These are phyloP conservation scores for Septoria petroselini DNA, from an alignment of 2,329 filamentous ascomycete species.

Conservation along the genomic window DNA sequence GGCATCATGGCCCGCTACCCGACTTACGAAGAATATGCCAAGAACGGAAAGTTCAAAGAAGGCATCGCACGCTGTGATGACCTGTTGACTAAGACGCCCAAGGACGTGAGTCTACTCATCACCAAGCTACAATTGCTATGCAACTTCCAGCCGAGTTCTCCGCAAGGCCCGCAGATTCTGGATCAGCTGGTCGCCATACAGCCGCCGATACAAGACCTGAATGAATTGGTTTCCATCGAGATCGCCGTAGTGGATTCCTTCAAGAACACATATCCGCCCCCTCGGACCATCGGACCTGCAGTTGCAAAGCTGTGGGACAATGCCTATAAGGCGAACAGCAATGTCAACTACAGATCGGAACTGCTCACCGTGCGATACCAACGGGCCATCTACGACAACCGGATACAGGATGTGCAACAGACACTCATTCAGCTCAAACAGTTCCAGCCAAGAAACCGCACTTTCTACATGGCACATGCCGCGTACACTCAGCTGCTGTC, in stretches of 20 bases:
- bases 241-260: slow-evolving; percentile 31
- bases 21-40: slow-evolving; percentile 36
- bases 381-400: slow-evolving; percentile 33
- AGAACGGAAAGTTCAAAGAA: slow-evolving; percentile 31
- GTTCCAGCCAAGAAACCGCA: slow-evolving; percentile 32
- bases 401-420: slow-evolving; percentile 36
- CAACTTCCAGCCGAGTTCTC: slow-evolving; percentile 17
- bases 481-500: slow-evolving; percentile 37
- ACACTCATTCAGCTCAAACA: slow-evolving; percentile 37
- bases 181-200: slow-evolving; percentile 28
- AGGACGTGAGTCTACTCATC: slow-evolving; percentile 32
- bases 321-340: slow-evolving; percentile 29
- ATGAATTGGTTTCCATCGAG: slow-evolving; percentile 32
- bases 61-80: slow-evolving; percentile 37
- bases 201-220: slow-evolving; percentile 30
- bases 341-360: slow-evolving; percentile 30
- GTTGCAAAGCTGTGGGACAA: slow-evolving; percentile 37
- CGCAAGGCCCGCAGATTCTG: slow-evolving; percentile 24
- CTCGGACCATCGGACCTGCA: slow-evolving; percentile 29
- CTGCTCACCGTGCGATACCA: slow-evolving; percentile 33
- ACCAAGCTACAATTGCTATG: slow-evolving; percentile 36
- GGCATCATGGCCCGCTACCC: slow-evolving; percentile 36
- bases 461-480: slow-evolving; percentile 38
- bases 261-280: slow-evolving; percentile 29
- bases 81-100: slow-evolving; percentile 32